Base-by-base conservation (phyloP, 164 flowering plant genomes). In the Magnolia sinica region DNA sequence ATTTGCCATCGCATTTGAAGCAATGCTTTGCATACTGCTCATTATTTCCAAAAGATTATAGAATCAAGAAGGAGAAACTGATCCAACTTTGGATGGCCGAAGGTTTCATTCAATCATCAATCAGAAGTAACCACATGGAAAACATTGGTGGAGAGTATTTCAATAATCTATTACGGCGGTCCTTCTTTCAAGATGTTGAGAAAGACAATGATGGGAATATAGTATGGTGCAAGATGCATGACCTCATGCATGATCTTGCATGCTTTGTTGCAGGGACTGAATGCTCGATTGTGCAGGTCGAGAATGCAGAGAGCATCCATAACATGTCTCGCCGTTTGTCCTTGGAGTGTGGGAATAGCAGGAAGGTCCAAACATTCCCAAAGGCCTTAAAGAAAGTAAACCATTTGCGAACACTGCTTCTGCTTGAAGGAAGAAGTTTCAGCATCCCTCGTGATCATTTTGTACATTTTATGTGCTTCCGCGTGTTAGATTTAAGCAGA, bases 1-100 rank as follows among this genome's bases (percentile, higher is more conserved):
- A 75, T 64, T 10, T 81, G 55, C 79, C 81, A 22, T 71, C 71
- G 67, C 75, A 64, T 55, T 71, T 81, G 63, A 81, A 70, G 68
- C 74, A 64, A 22, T 77, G 81, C 22, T 78, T 81, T 73, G 74
- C 72, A 1, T 76, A 61, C 23, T 81, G 79, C 68, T 73, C 77
- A 1, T 9, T 78, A 14, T 76, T 76, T 73, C 83, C 81, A 2
- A 81, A 81, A 50, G 72, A 52, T 24, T 22, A 24, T 20, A 10
- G 8, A 0, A 69, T 81, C 50, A 14, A 50, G 7, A 81, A 76
- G 23, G 66, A 76, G 6, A 16, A 5, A 9, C 45, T 76, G 31
- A 64, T 78, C 29, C 58, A 73, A 58, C 63, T 72, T 7, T 81
- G 83, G 83, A 73, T 73, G 20, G 79, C 77, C 5, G 20, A 77